Conservation (phyloP, 768 basidiomycete genomes). For the Podaxis sp. region DNA sequence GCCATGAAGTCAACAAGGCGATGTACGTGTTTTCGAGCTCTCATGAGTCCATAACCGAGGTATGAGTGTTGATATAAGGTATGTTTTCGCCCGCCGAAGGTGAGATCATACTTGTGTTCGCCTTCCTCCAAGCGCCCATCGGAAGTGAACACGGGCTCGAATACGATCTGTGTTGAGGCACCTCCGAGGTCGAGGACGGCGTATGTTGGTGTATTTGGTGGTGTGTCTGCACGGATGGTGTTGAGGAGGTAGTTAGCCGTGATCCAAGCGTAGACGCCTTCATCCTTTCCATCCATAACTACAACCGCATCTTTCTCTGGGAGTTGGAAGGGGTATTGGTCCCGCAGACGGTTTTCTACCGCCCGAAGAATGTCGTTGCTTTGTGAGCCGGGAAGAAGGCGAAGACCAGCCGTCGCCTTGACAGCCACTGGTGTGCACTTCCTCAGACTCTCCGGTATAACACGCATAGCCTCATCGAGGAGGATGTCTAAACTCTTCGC, state of each 20-base stretch:
- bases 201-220: slow-evolving; percentile 50
- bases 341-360: slow-evolving; percentile 59
- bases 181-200: slow-evolving; percentile 97
- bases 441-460: slow-evolving; percentile 70
- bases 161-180: slow-evolving; percentile 97
- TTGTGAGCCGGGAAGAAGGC: slow-evolving; percentile 63
- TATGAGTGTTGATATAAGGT: slow-evolving; percentile 97
- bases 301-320: slow-evolving; percentile 61
- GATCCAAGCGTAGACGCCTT: slow-evolving; percentile 99
- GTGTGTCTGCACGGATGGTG: slow-evolving; percentile 60
- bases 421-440: slow-evolving; percentile 86
- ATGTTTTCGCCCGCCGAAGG: slow-evolving; percentile 68
- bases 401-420: slow-evolving; percentile 88
- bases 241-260: slow-evolving; percentile 92
- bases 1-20: slow-evolving; percentile 87
- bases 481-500: slow-evolving; percentile 79
- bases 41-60: slow-evolving; percentile 94
- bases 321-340: slow-evolving; percentile 65
- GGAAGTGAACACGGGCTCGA: slow-evolving; percentile 68
- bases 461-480: slow-evolving; percentile 74
- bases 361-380: slow-evolving; percentile 73
- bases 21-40: slow-evolving; percentile 81
- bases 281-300: slow-evolving; percentile 95
- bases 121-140: slow-evolving; percentile 60
- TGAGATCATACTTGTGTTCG: slow-evolving; percentile 88